A percentile compares a stretch with the other conserved stretches of the same genome.
Evolutionary conservation across 306 rosid genomes (phyloP).

Genomic region (Ormosia emarginata): DNA sequence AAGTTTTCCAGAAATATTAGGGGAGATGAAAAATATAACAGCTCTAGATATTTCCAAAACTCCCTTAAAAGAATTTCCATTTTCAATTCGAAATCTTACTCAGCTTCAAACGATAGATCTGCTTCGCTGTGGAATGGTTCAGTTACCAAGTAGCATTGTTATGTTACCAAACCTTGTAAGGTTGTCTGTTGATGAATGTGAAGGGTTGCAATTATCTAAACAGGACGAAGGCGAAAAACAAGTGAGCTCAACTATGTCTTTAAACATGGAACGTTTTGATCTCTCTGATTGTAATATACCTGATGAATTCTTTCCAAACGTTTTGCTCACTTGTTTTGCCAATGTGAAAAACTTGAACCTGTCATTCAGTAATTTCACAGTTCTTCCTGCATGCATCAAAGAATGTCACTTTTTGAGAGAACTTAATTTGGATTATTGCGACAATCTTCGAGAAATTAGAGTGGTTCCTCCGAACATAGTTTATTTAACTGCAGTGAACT

Average conservation of each 20-base stretch:
- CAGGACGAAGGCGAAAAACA: too few species aligned
- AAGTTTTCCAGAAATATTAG: neutral
- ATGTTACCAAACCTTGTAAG: neutral
- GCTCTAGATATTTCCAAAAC: neutral
- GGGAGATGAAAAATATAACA: neutral
- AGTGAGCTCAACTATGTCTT: too few species aligned
- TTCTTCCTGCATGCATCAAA: neutral
- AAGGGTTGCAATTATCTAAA: too few species aligned
- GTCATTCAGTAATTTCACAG: too few species aligned
- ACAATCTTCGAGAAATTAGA: neutral
- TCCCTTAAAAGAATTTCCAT: neutral
- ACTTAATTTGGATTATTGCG: neutral
- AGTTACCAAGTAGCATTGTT: neutral
- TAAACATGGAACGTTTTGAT: too few species aligned
- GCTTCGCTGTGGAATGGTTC: too few species aligned
- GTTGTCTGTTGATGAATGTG: too few species aligned
- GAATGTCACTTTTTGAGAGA: neutral
- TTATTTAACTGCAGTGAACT: too few species aligned
- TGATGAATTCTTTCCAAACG: too few species aligned
- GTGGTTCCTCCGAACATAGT: neutral
- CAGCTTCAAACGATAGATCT: neutral
- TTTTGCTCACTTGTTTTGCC: too few species aligned
- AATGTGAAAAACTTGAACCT: too few species aligned
- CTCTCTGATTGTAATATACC: too few species aligned
- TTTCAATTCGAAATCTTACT: neutral